Evolutionary conservation across 768 basidiomycete genomes (phyloP).

Genomic region (Tylopilus sp.): DNA sequence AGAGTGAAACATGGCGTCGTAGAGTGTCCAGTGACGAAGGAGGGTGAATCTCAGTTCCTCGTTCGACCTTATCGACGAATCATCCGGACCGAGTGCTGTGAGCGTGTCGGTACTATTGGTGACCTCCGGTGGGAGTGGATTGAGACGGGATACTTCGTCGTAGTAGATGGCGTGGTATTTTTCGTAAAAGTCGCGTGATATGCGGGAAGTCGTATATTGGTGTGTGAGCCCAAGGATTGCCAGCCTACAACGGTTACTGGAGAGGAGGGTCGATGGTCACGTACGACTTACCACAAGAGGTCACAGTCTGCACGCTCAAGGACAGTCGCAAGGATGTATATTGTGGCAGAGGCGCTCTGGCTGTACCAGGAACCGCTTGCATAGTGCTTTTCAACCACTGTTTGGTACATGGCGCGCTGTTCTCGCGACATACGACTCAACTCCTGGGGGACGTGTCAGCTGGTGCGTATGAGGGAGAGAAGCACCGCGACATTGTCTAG

Average conservation of each 20-base stretch:
- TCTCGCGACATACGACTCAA: conserved; percentile 64
- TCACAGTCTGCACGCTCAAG: conserved; percentile 93
- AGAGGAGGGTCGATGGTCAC: not conserved
- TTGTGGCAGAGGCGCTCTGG: conserved; percentile 83
- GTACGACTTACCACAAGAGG: conserved; percentile 69
- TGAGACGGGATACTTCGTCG: conserved; percentile 92
- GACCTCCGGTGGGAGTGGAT: conserved; percentile 51
- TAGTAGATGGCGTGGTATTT: conserved; percentile 73
- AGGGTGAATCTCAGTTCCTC: conserved; percentile 94
- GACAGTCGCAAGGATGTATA: conserved; percentile 88
- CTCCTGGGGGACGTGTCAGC: conserved; percentile 32
- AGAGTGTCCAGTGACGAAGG: conserved; percentile 96
- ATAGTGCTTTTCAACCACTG: conserved; percentile 78
- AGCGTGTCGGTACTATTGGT: conserved; percentile 38
- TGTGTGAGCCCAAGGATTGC: conserved; percentile 91
- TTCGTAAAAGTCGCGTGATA: conserved; percentile 86
- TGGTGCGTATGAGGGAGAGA: not conserved
- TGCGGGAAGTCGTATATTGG: conserved; percentile 85
- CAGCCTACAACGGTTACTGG: conserved; percentile 50
- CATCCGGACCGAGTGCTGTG: conserved; percentile 72
- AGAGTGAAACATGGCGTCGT: conserved; percentile 97
- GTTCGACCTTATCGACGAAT: conserved; percentile 72
- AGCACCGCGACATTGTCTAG: conserved; percentile 41
- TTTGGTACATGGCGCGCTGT: conserved; percentile 60
- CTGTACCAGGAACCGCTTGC: conserved; percentile 81